phyloP scores from a whole-genome alignment of 805 yeast genomes.

The Scheffersomyces amazonensis region DNA sequence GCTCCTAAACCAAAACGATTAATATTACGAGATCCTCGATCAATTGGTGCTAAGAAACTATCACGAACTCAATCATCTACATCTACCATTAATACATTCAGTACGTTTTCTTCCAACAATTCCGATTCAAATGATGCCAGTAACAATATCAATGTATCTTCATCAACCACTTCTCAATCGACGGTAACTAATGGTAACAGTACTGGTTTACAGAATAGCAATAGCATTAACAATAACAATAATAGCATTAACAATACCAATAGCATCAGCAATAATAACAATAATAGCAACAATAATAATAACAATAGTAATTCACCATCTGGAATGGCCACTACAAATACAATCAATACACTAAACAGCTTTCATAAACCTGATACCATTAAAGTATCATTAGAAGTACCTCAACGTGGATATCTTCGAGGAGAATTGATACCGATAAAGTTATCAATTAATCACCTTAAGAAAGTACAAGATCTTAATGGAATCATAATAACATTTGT shows the following conservation, averaged over 20 bases:
- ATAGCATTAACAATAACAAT: not conserved
- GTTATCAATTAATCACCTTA: slow-evolving; percentile 64
- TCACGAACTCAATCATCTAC: slow-evolving; percentile 34
- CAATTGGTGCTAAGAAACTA: slow-evolving; percentile 10
- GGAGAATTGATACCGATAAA: slow-evolving; percentile 80
- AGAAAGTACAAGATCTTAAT: slow-evolving; percentile 62
- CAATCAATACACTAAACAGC: slow-evolving; percentile 6
- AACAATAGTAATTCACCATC: slow-evolving; percentile 4
- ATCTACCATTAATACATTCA: slow-evolving; percentile 27
- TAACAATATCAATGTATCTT: not conserved
- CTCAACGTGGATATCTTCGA: slow-evolving; percentile 68
- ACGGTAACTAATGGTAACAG: slow-evolving; percentile 4
- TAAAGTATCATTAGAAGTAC: slow-evolving; percentile 32
- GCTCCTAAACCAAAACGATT: slow-evolving; percentile 66
- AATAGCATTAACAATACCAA: not conserved
- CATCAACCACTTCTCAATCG: not conserved
- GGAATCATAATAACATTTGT: slow-evolving; percentile 80
- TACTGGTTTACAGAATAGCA: not conserved
- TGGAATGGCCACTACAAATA: slow-evolving; percentile 1
- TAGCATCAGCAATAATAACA: not conserved
- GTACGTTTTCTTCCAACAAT: slow-evolving; percentile 29
- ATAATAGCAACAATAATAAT: not conserved
- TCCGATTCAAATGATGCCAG: slow-evolving; percentile 17
- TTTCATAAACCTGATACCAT: slow-evolving; percentile 23
- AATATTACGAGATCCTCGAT: slow-evolving; percentile 53